phyloP scores from a whole-genome alignment of 306 rosid genomes.

The Cucumis melo region DNA sequence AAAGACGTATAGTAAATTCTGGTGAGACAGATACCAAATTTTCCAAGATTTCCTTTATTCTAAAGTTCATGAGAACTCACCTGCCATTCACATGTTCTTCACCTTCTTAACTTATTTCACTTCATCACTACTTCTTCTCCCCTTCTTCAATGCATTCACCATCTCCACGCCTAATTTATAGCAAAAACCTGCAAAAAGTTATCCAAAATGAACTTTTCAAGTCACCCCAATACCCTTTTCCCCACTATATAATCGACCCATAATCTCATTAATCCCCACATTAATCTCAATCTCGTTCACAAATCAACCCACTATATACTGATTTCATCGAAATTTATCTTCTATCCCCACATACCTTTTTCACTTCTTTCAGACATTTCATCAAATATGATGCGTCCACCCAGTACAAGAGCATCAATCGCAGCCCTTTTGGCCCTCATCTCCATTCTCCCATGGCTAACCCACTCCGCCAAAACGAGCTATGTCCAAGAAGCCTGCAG shows the following conservation, averaged over 20 bases:
- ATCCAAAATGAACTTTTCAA: constrained; percentile 6
- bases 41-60: background rate
- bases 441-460: background rate
- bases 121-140: background rate
- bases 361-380: background rate
- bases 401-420: background rate
- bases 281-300: background rate
- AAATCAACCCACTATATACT: background rate
- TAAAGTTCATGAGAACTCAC: constrained; percentile 7
- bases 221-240: constrained; percentile 2
- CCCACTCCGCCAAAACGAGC: background rate
- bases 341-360: background rate
- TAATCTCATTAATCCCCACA: background rate
- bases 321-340: background rate
- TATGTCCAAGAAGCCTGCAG: constrained; percentile 51
- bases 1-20: background rate
- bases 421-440: background rate
- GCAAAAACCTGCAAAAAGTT: constrained; percentile 1
- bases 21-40: background rate
- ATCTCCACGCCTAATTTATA: constrained; percentile 14
- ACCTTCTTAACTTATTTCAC: constrained; percentile 3
- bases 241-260: background rate
- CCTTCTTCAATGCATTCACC: constrained; percentile 21
- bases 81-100: constrained; percentile 19
- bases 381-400: background rate